phyloP scores from a whole-genome alignment of 2,329 filamentous ascomycete genomes.

The Colletotrichum sp. region DNA sequence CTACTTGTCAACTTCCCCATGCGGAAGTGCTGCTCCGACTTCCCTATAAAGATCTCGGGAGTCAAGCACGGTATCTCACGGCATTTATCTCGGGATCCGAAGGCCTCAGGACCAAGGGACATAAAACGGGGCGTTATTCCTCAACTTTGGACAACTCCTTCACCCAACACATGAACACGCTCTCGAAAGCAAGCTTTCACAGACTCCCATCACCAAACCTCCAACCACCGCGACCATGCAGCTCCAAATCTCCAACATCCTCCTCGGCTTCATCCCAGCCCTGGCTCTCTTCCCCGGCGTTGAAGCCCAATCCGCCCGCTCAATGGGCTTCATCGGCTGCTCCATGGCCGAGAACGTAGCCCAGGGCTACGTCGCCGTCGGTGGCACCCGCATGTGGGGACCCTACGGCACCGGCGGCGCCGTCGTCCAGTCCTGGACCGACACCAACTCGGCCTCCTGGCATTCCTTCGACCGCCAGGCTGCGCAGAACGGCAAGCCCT shows the following conservation, averaged over 20 bases:
- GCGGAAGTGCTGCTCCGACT: not conserved
- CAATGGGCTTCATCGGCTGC: not conserved
- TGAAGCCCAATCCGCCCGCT: not conserved
- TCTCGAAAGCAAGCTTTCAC: accelerated
- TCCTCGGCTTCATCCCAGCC: not conserved
- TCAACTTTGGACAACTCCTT: not conserved
- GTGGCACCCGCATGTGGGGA: not conserved
- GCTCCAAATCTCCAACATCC: not conserved
- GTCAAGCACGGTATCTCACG: not conserved
- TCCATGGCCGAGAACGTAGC: not conserved
- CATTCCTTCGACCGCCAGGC: not conserved
- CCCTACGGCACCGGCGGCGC: not conserved
- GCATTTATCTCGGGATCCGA: not conserved
- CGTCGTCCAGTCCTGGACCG: not conserved
- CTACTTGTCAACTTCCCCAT: not conserved
- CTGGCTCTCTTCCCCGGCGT: not conserved
- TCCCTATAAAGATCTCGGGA: not conserved
- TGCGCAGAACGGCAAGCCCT: not conserved
- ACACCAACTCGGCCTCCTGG: not conserved
- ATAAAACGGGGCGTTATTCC: accelerated
- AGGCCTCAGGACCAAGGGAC: not conserved
- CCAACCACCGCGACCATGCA: not conserved
- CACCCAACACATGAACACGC: accelerated
- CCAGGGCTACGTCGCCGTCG: not conserved
- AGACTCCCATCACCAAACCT: accelerated